These are phyloP conservation scores for Dendrobium chrysotoxum DNA, from an alignment of 106 monocot species.

Conservation along the genomic window DNA sequence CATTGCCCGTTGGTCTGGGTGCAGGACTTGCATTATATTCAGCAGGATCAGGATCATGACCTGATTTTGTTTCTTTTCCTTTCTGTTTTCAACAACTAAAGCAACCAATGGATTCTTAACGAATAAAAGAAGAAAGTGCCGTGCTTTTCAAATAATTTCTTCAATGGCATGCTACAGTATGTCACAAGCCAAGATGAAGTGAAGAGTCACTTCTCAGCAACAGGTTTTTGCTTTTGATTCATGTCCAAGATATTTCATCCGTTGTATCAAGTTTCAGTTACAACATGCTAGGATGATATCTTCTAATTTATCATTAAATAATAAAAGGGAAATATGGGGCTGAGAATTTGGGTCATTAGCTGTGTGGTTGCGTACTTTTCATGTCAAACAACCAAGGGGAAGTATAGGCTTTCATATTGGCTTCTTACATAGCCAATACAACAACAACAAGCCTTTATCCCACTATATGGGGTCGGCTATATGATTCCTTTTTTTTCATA, in stretches of 20 bases:
- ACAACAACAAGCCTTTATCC: no score
- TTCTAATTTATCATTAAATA: background rate
- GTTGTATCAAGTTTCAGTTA: background rate
- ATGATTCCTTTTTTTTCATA: no score
- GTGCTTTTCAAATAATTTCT: background rate
- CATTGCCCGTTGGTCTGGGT: background rate
- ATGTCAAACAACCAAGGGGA: background rate
- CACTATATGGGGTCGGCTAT: no score
- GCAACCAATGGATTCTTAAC: background rate
- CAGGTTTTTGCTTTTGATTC: constrained; percentile 2
- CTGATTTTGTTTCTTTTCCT: background rate
- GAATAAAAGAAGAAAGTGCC: background rate
- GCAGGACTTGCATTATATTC: background rate
- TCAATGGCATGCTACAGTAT: background rate
- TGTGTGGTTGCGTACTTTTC: background rate
- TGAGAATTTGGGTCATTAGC: background rate
- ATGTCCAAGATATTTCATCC: background rate
- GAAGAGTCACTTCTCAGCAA: background rate
- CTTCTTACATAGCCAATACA: background rate
- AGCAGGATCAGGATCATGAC: background rate
- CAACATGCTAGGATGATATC: background rate
- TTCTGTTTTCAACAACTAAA: background rate
- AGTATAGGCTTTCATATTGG: background rate
- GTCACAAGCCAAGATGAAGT: background rate
- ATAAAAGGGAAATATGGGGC: background rate